These are phyloP conservation scores for Tulasnella sp. DNA, from an alignment of 768 basidiomycete species.

Conservation along the genomic window DNA sequence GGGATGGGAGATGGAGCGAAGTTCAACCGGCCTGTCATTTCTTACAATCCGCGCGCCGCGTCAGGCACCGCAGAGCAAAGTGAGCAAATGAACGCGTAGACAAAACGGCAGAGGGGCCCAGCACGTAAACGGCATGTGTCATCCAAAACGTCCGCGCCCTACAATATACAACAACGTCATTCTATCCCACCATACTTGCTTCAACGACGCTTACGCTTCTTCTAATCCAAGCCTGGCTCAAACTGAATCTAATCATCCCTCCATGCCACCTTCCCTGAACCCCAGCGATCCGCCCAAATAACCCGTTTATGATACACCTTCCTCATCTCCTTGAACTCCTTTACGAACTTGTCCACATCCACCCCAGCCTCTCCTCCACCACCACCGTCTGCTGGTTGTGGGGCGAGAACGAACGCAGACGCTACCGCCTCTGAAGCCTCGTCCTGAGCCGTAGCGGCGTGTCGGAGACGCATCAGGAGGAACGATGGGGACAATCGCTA, in stretches of 20 bases:
- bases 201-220: too few species aligned
- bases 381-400: slow-evolving; percentile 22
- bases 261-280: slow-evolving; percentile 77
- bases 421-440: slow-evolving; percentile 79
- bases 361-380: background rate
- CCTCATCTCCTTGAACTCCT: slow-evolving; percentile 73
- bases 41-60: too few species aligned
- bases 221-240: too few species aligned
- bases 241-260: slow-evolving; percentile 49
- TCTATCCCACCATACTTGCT: too few species aligned
- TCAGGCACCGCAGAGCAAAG: too few species aligned
- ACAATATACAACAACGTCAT: too few species aligned
- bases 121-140: too few species aligned
- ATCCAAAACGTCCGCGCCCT: too few species aligned
- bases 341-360: slow-evolving; percentile 79
- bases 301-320: slow-evolving; percentile 90
- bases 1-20: too few species aligned
- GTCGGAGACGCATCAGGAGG: slow-evolving; percentile 74
- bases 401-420: slow-evolving; percentile 65
- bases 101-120: too few species aligned
- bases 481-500: slow-evolving; percentile 83
- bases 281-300: slow-evolving; percentile 85
- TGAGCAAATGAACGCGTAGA: too few species aligned
- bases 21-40: too few species aligned
- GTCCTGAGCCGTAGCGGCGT: slow-evolving; percentile 84